A percentile compares a stretch with the other conserved stretches of the same genome.
Conservation (phyloP, 768 basidiomycete genomes). For the Lactarius indigo region DNA sequence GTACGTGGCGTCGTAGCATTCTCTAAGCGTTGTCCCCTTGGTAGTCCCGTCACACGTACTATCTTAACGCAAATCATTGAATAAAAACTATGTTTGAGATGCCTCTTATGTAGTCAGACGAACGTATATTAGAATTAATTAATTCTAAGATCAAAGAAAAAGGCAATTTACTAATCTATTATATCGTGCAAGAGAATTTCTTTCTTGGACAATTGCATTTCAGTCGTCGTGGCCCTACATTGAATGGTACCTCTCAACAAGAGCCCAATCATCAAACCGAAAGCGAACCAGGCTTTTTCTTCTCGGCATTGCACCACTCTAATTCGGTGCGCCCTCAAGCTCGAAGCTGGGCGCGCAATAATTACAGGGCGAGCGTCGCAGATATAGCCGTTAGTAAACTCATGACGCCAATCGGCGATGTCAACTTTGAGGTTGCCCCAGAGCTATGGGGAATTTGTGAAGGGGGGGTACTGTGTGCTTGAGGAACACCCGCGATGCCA, state of each 20-base stretch:
- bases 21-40: neutral
- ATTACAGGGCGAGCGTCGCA: constrained; percentile 6
- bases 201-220: neutral
- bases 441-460: neutral
- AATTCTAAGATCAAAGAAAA: neutral
- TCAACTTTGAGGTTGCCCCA: neutral
- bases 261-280: too few species aligned
- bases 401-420: constrained; percentile 1
- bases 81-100: neutral
- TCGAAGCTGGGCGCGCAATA: too few species aligned
- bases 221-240: neutral
- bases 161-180: neutral
- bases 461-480: constrained; percentile 13
- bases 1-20: neutral
- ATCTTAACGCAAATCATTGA: neutral
- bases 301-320: neutral
- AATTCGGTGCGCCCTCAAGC: too few species aligned
- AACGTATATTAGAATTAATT: neutral
- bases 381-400: constrained; percentile 14
- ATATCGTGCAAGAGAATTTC: neutral
- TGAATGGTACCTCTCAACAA: neutral
- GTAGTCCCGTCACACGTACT: neutral
- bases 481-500: constrained; percentile 26
- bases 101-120: neutral
- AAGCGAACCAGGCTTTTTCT: neutral